phyloP scores from a whole-genome alignment of 2,329 filamentous ascomycete species.

The Nemania bipapillata region DNA sequence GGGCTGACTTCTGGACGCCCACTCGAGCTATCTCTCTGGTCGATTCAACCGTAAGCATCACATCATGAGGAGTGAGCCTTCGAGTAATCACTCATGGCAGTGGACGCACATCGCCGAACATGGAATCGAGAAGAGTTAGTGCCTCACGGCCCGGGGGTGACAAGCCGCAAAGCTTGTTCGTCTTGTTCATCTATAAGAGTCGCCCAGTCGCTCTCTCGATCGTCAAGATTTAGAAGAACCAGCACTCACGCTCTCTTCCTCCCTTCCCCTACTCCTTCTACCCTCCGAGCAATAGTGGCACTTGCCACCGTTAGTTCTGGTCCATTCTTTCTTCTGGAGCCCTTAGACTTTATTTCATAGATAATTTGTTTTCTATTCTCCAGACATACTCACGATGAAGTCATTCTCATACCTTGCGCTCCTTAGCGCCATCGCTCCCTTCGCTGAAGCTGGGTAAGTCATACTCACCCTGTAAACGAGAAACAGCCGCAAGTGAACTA shows the following conservation, averaged over 20 bases:
- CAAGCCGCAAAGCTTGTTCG: slow-evolving; percentile 17
- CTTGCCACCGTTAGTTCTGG: slow-evolving; percentile 22
- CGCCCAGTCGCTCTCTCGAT: slow-evolving; percentile 11
- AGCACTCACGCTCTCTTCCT: slow-evolving; percentile 34
- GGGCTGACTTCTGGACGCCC: slow-evolving; percentile 25
- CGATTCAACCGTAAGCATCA: slow-evolving; percentile 33
- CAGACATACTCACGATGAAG: slow-evolving; percentile 35
- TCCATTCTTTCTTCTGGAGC: slow-evolving; percentile 17
- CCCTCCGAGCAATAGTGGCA: slow-evolving; percentile 24
- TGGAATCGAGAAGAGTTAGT: slow-evolving; percentile 20
- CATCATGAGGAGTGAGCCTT: slow-evolving; percentile 34
- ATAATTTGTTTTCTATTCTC: slow-evolving; percentile 10
- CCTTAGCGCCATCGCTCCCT: slow-evolving; percentile 38
- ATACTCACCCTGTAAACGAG: no score
- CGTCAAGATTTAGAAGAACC: slow-evolving; percentile 19
- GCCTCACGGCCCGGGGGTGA: background rate
- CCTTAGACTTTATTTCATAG: slow-evolving; percentile 28
- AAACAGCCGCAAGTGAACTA: slow-evolving; percentile 9
- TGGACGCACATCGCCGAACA: slow-evolving; percentile 16
- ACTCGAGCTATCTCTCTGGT: slow-evolving; percentile 17
- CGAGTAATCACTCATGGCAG: slow-evolving; percentile 36
- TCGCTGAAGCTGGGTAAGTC: slow-evolving; percentile 35
- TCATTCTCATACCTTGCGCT: slow-evolving; percentile 41
- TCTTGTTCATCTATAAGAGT: slow-evolving; percentile 32
- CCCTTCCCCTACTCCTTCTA: slow-evolving; percentile 7